These are phyloP conservation scores for Nothomitra cinnamomea DNA, from an alignment of 2,329 filamentous ascomycete genomes.

Conservation along the genomic window DNA sequence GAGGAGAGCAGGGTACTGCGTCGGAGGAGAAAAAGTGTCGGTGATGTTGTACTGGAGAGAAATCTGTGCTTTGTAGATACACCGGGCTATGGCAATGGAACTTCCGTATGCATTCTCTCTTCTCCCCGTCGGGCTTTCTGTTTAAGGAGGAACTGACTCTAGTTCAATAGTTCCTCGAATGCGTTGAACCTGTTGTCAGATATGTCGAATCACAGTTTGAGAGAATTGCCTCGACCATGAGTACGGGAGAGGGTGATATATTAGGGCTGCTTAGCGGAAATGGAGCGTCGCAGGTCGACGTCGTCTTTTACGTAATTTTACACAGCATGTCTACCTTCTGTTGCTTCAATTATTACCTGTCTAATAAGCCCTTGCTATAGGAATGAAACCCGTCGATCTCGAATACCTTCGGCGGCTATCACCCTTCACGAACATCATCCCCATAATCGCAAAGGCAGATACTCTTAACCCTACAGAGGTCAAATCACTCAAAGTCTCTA, in stretches of 20 bases:
- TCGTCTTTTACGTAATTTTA: conserved; percentile 65
- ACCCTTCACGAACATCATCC: conserved; percentile 66
- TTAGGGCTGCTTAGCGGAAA: conserved; percentile 62
- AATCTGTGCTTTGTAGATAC: conserved; percentile 93
- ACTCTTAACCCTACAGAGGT: conserved; percentile 42
- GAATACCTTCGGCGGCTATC: conserved; percentile 55
- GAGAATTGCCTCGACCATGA: conserved; percentile 41
- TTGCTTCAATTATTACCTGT: neutral
- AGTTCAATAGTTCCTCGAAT: conserved; percentile 32
- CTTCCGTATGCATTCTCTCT: conserved; percentile 27
- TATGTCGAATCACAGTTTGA: conserved; percentile 58
- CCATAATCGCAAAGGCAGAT: conserved; percentile 65
- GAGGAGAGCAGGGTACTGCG: conserved; percentile 41
- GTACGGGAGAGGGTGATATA: conserved; percentile 56
- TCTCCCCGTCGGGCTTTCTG: conserved; percentile 12
- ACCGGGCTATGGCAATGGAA: conserved; percentile 40
- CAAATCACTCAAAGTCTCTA: conserved; percentile 38
- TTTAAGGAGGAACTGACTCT: neutral
- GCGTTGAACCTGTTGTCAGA: conserved; percentile 41
- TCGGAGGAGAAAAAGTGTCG: conserved; percentile 50
- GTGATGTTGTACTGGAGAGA: conserved; percentile 66
- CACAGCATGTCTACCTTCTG: conserved; percentile 36
- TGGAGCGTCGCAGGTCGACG: conserved; percentile 71
- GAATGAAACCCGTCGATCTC: conserved; percentile 45
- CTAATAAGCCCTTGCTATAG: conserved; percentile 23